Percentiles rank a stretch among this genome's conserved stretches.
These are phyloP conservation scores for Parmelia sp. DNA, from an alignment of 495 filamentous ascomycete genomes.

Conservation along the genomic window DNA sequence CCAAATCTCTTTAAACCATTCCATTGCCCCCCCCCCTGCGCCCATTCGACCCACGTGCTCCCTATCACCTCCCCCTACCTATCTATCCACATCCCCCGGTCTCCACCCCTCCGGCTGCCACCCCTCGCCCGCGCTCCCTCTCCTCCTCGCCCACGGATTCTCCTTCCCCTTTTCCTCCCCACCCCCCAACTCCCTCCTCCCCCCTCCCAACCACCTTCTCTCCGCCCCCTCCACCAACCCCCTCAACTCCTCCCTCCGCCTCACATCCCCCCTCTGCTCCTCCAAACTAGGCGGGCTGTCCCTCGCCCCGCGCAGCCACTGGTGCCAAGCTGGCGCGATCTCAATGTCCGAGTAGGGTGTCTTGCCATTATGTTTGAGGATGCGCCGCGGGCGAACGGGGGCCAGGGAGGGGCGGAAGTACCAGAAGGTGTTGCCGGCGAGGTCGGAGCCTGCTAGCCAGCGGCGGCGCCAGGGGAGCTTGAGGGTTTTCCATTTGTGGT, in stretches of 20 bases:
- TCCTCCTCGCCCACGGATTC: slow-evolving; percentile 51
- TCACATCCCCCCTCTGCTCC: slow-evolving; percentile 68
- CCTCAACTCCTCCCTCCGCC: slow-evolving; percentile 26
- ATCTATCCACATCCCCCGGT: slow-evolving; percentile 34
- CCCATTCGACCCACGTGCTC: neutral
- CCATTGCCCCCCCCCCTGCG: too few relatives aligned
- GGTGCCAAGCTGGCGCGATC: slow-evolving; percentile 73
- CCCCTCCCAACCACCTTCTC: slow-evolving; percentile 12
- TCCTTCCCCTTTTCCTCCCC: slow-evolving; percentile 20
- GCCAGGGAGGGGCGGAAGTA: slow-evolving; percentile 68
- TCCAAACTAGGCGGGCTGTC: slow-evolving; percentile 58
- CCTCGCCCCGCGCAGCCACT: slow-evolving; percentile 89
- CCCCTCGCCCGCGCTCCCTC: slow-evolving; percentile 54
- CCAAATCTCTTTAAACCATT: neutral
- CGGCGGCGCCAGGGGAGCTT: slow-evolving; percentile 79
- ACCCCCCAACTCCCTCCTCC: slow-evolving; percentile 18
- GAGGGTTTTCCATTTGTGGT: slow-evolving; percentile 82
- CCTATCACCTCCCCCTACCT: neutral
- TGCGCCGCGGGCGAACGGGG: slow-evolving; percentile 50
- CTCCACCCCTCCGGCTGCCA: slow-evolving; percentile 77
- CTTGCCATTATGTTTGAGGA: slow-evolving; percentile 58
- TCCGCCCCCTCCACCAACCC: slow-evolving; percentile 22
- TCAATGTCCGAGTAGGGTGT: slow-evolving; percentile 64
- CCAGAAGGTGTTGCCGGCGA: slow-evolving; percentile 90
- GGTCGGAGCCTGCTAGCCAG: slow-evolving; percentile 77